Base-by-base conservation (phyloP, 2,329 filamentous ascomycete species). In the Ceratocystis colombiana region DNA sequence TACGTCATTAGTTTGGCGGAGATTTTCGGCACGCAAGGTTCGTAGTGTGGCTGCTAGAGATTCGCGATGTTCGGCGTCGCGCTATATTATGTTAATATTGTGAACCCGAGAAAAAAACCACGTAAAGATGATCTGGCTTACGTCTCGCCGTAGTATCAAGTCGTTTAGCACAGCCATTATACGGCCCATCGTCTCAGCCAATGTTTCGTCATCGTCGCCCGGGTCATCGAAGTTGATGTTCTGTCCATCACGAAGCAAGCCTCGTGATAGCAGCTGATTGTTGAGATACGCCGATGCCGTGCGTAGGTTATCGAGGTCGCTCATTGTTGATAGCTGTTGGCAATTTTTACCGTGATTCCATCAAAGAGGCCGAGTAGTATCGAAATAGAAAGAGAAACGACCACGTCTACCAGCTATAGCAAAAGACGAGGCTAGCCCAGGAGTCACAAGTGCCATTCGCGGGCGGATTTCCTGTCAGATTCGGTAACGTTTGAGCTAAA, bases 161-260 rank as follows among this genome's bases (percentile, higher is more conserved):
- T 99, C 94, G 75, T 99, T 96, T 62, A 99, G 85, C 28, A 99
- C 82, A 73, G 93, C 89, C 77, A 99, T 96, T 71, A 97, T 87
- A 70, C 86, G 84, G 22, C 88, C 88, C 86, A 94, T 93, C 20
- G 88, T 89, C 63, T 82, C 83, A 28, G 75, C 73, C 53, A 80
- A 82, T 48, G 61, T 65, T 46, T 84, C 80, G 20, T 83, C 84
- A 20, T 81, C 81, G 69, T 86, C 83, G 64, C 84, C 84, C 7
- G 89, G 87, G 69, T 84, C 79, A 68, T 88, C 86, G 74, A 99
- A 99, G 75, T 96, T 87, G 75, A 99, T 89, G 53, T 78, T 79
- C 71, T 88, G 84, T 70, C 88, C 85, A 81, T 87, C 84, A 70
- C 83, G 80, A 28, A 88, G 74, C 8, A 88, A 77, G 2, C 86